Evolutionary conservation across 768 basidiomycete genomes (phyloP), one percentile per base, ranked within the genome.

Genomic region (Nevesoporus exiguus): DNA sequence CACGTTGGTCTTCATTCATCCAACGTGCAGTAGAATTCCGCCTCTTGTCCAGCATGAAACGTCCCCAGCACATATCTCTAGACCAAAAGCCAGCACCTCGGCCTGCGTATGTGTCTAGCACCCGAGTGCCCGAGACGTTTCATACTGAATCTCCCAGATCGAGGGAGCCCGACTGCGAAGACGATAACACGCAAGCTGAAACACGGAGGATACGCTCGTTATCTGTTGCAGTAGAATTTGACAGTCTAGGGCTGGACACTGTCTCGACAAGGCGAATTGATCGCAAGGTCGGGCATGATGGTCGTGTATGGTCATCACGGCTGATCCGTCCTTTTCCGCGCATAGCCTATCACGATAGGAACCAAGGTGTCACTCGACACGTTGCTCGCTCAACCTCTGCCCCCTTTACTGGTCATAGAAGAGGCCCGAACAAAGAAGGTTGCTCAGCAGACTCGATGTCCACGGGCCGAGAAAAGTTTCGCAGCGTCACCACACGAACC

Each of bases 111-210:
- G 74, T 66, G 13, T 9, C 7, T 51, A 21, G 8, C 17, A n/a
- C 8, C 24, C 22, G 6, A 13, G 14, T 22, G 15, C 22, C n/a
- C 14, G n/a, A 44, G 7, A 3, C 45, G 14, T 51, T 54, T 36
- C 53, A 50, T 25, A 11, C 45, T 24, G 0, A 14, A 6, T 49
- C 30, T 11, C 21, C n/a, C 49, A 82, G 80, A 58, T 75, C 73
- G 22, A 73, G 70, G 39, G 78, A 75, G 51, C 82, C 81, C 1
- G 77, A 77, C 29, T 71, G 60, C 5, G 83, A 84, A 60, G 83
- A 84, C 57, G 73, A 63, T 45, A 65, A 71, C 45, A 58, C 33
- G 14, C 71, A 76, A 58, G 81, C 81, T n/a, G 57, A 70, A 41
- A 61, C 71, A 47, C 77, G 83, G 45, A 65, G 62, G 56, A 61